phyloP scores from a whole-genome alignment of 768 basidiomycete genomes.

The Lepiota venenata region DNA sequence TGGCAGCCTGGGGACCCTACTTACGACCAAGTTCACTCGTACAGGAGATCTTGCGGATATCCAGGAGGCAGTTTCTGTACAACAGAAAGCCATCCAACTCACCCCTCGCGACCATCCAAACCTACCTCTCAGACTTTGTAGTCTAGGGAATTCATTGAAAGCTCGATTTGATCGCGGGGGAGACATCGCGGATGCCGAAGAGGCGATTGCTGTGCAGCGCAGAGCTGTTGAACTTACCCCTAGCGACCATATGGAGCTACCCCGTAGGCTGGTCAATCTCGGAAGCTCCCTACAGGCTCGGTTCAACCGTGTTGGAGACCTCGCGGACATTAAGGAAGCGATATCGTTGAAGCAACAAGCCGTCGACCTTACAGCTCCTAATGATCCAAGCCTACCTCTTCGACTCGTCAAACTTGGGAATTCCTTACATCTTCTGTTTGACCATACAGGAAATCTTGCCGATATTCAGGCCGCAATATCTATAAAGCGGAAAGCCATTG shows the following conservation, averaged over 20 bases:
- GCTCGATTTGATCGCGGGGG: neutral
- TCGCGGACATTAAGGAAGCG: slow-evolving; percentile 1
- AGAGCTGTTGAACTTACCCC: neutral
- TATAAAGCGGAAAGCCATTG: slow-evolving; percentile 5
- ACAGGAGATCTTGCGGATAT: neutral
- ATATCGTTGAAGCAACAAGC: neutral
- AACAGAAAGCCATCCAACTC: neutral
- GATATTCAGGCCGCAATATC: slow-evolving; percentile 23
- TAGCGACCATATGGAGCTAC: neutral
- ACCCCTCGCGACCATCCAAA: neutral
- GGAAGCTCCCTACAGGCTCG: slow-evolving; percentile 16
- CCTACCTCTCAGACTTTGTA: neutral
- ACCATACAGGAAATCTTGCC: slow-evolving; percentile 4
- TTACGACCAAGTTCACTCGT: neutral
- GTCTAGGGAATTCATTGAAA: neutral
- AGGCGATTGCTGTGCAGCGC: neutral
- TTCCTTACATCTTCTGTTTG: slow-evolving; percentile 5
- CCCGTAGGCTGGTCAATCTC: neutral
- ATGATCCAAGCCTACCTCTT: neutral
- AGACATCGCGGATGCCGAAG: neutral
- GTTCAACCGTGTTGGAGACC: slow-evolving; percentile 4
- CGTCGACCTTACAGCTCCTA: neutral
- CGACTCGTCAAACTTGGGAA: slow-evolving; percentile 18
- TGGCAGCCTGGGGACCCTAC: neutral
- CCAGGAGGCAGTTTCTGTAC: neutral